Conservation (phyloP, 768 basidiomycete genomes). For the Collybiopsis confluens region DNA sequence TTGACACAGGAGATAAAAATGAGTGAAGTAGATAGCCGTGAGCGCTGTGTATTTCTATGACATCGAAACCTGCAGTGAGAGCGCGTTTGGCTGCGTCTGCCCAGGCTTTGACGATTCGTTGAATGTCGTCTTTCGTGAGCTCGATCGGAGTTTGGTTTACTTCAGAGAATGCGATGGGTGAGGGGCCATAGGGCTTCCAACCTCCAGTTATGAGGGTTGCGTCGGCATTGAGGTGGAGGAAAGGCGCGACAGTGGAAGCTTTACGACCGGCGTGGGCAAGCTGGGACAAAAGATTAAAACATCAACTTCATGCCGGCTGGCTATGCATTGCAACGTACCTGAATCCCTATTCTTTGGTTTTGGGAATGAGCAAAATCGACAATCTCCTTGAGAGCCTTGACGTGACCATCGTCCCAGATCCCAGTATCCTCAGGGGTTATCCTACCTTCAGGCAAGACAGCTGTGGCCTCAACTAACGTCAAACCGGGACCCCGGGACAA, state of each 20-base stretch:
- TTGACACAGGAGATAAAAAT: conserved; percentile 58
- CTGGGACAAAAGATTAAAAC: conserved; percentile 9
- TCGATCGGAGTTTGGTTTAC: conserved; percentile 50
- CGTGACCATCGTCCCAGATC: conserved; percentile 61
- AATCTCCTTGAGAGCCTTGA: conserved; percentile 39
- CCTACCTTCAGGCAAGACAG: conserved; percentile 56
- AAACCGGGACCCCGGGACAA: conserved; percentile 51
- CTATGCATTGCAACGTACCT: conserved; percentile 39
- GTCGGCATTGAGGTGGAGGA: conserved; percentile 36
- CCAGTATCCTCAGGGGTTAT: conserved; percentile 65
- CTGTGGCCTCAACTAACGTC: conserved; percentile 63
- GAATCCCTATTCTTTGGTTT: conserved; percentile 66
- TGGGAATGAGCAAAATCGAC: conserved; percentile 73
- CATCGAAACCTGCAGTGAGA: conserved; percentile 56
- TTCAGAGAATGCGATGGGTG: conserved; percentile 39
- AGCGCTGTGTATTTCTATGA: conserved; percentile 59
- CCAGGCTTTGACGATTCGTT: conserved; percentile 52
- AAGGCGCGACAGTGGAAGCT: conserved; percentile 59
- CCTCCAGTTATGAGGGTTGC: conserved; percentile 40
- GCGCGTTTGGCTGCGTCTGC: conserved; percentile 46
- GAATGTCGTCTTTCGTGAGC: conserved; percentile 53
- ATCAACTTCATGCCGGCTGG: no score
- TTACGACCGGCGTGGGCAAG: conserved; percentile 79
- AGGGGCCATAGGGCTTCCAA: conserved; percentile 58
- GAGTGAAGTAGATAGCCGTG: conserved; percentile 57